These are phyloP conservation scores for Samsoniella hepiali DNA, from an alignment of 2,329 filamentous ascomycete genomes.

Conservation along the genomic window DNA sequence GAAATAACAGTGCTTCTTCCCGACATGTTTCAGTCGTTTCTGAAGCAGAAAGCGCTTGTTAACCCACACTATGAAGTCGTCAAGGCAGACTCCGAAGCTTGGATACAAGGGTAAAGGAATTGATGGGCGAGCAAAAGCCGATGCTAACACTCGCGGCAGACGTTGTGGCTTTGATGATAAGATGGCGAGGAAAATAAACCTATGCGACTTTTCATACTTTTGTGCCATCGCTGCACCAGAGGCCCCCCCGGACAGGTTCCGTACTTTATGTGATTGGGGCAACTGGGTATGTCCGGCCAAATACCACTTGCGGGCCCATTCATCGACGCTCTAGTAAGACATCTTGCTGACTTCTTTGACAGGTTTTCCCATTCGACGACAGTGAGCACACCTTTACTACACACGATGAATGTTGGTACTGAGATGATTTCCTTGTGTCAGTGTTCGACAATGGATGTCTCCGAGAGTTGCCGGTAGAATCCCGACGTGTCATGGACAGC, in stretches of 20 bases:
- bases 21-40: slow-evolving; percentile 24
- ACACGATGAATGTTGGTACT: neutral
- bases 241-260: slow-evolving; percentile 19
- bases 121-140: neutral
- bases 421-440: neutral
- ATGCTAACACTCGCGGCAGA: slow-evolving; percentile 9
- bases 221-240: slow-evolving; percentile 24
- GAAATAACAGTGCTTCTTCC: slow-evolving; percentile 20
- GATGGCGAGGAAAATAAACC: slow-evolving; percentile 21
- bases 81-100: slow-evolving; percentile 23
- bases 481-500: slow-evolving; percentile 22
- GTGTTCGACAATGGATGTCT: slow-evolving; percentile 26
- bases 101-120: slow-evolving; percentile 18
- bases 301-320: neutral
- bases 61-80: slow-evolving; percentile 22
- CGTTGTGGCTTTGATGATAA: slow-evolving; percentile 20
- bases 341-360: neutral
- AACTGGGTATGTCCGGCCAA: slow-evolving; percentile 24
- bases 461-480: slow-evolving; percentile 19
- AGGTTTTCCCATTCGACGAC: slow-evolving; percentile 27
- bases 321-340: neutral
- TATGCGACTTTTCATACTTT: slow-evolving; percentile 26
- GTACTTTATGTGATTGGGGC: slow-evolving; percentile 26
- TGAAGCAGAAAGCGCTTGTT: slow-evolving; percentile 18
- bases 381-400: slow-evolving; percentile 15